Base-by-base conservation (phyloP, 78 protist genomes). In the Monocercomonoides exilis region DNA sequence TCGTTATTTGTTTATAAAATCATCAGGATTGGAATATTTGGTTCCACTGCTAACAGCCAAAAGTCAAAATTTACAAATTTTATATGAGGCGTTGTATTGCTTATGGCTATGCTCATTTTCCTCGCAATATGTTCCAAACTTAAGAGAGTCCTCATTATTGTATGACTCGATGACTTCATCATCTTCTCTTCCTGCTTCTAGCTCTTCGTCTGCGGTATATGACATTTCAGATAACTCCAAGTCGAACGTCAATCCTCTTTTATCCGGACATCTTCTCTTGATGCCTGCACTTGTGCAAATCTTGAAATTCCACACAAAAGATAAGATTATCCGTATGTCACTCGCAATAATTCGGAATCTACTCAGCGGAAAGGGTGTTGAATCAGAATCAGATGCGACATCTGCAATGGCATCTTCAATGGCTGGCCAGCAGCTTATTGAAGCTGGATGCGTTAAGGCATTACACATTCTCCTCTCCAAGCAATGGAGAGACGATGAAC, bases 401-500 rank as follows among this genome's bases (percentile, higher is more conserved):
- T 21, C 70, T 29, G 11, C 70, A 29, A 11, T 54, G 11, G 11
- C 82, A 6, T 79, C 82, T 41, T 32, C 4, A 32, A 6, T 6
- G 4, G 82, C 82, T 41, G n/a, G 42, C 11, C 6, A 6, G 82
- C 4, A 32, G 4, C 6, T 79, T 33, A 79, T 79, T 41, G 82
- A 79, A 6, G 5, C n/a, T 32, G 11, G 11, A 33, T 29, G 11
- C 6, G 11, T 79, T 33, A 79, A 79, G 11, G 82, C 36, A 29
- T 4, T 79, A 41, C 82, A 79, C 11, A 4, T 38, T 21, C 82
- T 79, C 43, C 6, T 79, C 45, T 6, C 21, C 11, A 33, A 79
- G 82, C n/a, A 79, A 21, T 79, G 82, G 82, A 33, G 43, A 6
- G 82, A 79, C 11, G 82, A 79, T 6, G 82, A 79, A 5, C 82